These are phyloP conservation scores for Chalara sp. DNA, from an alignment of 2,329 filamentous ascomycete genomes.

Conservation along the genomic window DNA sequence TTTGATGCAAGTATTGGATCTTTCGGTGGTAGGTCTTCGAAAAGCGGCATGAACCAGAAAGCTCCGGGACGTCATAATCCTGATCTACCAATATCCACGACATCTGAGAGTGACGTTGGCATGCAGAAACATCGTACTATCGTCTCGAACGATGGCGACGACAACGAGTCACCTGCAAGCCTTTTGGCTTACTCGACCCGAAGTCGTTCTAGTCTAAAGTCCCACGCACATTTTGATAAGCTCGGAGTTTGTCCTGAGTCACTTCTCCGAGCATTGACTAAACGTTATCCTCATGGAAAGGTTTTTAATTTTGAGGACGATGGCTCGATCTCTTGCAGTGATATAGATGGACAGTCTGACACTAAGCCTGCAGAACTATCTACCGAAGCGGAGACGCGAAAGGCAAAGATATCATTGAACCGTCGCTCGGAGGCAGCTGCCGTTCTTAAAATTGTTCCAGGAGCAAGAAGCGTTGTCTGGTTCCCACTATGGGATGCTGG, in stretches of 20 bases:
- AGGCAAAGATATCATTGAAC: conserved; percentile 2
- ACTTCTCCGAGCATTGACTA: conserved; percentile 11
- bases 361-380: neutral
- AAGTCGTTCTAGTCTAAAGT: neutral
- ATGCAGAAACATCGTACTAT: too few relatives aligned
- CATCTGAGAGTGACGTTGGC: neutral
- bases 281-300: conserved; percentile 15
- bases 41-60: neutral
- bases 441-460: conserved; percentile 29
- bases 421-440: conserved; percentile 3
- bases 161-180: neutral
- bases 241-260: conserved; percentile 5
- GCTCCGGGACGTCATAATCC: neutral
- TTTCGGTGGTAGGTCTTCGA: neutral
- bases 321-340: conserved; percentile 2
- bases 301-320: conserved; percentile 15
- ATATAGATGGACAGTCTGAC: neutral
- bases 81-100: neutral
- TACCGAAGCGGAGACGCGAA: neutral
- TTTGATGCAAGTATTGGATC: neutral
- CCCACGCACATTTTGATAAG: neutral
- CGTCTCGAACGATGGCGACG: neutral
- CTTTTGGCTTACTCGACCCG: conserved; percentile 3
- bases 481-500: conserved; percentile 40
- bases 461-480: conserved; percentile 37